Base-by-base conservation (phyloP, 164 flowering plant genomes). In the Piper longum region DNA sequence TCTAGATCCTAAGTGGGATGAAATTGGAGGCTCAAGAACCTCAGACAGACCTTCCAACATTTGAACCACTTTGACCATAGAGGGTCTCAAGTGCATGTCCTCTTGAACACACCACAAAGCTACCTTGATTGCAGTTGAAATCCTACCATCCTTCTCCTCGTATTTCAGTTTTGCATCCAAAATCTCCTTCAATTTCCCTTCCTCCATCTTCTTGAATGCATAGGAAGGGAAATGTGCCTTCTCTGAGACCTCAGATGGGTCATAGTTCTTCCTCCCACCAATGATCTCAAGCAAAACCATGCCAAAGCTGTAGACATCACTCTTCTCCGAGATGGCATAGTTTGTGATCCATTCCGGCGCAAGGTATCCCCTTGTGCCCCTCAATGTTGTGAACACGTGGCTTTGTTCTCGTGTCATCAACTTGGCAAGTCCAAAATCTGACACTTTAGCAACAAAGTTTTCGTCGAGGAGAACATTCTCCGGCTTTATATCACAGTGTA, bases 291-390 rank as follows among this genome's bases (percentile, higher is more conserved):
- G 78, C 73, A 84, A 73, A 55, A 84, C 79, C 79, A 84, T 70
- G 1, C 89, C 89, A 65, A 62, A 82, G 71, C 86, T 84, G 64
- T 81, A 84, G 4, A 84, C 86, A 64, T 84, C 89, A 26, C 85
- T 80, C 73, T 82, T 84, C 69, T 82, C 89, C 40, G 86, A 84
- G 59, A 82, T 84, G 44, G 85, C 81, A 57, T 79, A 70, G 73
- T 79, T 79, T 63, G 80, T 75, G 57, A 84, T 74, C 89, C 89
- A 84, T 62, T 84, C 86, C 0, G 89, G 89, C n/a, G 89, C 89
- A 26, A 84, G 72, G 66, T 84, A 82, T 13, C 89, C 89, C 63
- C 89, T 72, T 9, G 88, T 84, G 48, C 86, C 88, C 63, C 88
- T 76, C 36, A 82, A 54, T 8, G 84, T 80, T 4, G 88, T 84